phyloP scores from a whole-genome alignment of 306 rosid genomes.

The Trifolium fragiferum region DNA sequence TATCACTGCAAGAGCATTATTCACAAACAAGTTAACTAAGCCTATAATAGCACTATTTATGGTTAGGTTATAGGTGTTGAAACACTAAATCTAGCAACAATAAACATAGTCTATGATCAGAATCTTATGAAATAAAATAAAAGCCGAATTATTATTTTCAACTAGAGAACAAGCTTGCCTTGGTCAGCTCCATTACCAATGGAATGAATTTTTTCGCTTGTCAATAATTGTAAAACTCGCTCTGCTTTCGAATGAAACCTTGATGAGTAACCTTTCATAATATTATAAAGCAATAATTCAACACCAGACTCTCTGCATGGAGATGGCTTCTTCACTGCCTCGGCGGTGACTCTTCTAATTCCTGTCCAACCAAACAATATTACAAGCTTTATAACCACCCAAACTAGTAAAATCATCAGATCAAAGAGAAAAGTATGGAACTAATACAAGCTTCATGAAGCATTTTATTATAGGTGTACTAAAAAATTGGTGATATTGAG shows the following conservation, averaged over 20 bases:
- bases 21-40: background rate
- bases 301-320: conserved; percentile 60
- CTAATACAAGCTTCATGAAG: conserved; percentile 8
- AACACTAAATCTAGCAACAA: background rate
- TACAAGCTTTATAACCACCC: conserved; percentile 24
- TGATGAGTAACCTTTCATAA: conserved; percentile 74
- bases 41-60: conserved; percentile 8
- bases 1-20: conserved; percentile 15
- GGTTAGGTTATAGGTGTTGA: background rate
- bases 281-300: conserved; percentile 65
- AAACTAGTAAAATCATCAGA: conserved; percentile 19
- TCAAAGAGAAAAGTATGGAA: background rate
- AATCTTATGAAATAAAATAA: conserved; percentile 8
- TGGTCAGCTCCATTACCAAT: conserved; percentile 49
- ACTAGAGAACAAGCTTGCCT: conserved; percentile 57
- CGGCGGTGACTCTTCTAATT: conserved; percentile 52
- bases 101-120: conserved; percentile 17
- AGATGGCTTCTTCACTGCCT: conserved; percentile 71
- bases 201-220: conserved; percentile 51
- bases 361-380: conserved; percentile 41
- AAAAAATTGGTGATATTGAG: background rate
- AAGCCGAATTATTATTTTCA: conserved; percentile 11
- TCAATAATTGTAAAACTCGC: conserved; percentile 65
- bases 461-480: background rate
- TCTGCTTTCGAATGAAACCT: conserved; percentile 90